These are phyloP conservation scores for Fragilariopsis cylindrus DNA, from an alignment of 108 stramenopile genomes.

Conservation along the genomic window DNA sequence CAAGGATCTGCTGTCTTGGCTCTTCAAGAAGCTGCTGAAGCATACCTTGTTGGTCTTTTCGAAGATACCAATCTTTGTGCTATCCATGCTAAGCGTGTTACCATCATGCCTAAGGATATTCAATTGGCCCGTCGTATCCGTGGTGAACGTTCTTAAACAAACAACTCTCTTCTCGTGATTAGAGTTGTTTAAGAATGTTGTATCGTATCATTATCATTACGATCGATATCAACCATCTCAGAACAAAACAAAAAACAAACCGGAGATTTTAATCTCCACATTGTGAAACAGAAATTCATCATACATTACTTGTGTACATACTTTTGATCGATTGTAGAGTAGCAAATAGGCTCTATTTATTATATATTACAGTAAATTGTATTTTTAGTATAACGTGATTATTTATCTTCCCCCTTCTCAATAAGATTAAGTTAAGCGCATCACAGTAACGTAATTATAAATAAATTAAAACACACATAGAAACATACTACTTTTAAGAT, in stretches of 20 bases:
- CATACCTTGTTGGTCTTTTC: constrained; percentile 84
- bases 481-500: no score
- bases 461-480: no score
- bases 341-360: no score
- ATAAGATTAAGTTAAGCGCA: no score
- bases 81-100: constrained; percentile 92
- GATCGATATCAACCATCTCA: background rate
- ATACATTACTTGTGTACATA: no score
- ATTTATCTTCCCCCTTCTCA: no score
- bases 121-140: constrained; percentile 71
- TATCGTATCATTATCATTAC: background rate
- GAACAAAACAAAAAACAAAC: constrained; percentile 5
- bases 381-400: no score
- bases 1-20: constrained; percentile 91
- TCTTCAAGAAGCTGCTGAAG: constrained; percentile 92
- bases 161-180: background rate
- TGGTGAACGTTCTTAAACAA: constrained; percentile 70
- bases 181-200: background rate
- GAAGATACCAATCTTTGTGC: constrained; percentile 95
- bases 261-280: constrained; percentile 33
- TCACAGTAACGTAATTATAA: no score
- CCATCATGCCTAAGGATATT: constrained; percentile 88
- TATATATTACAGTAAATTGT: no score
- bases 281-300: constrained; percentile 1
- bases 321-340: no score